A percentile compares a stretch with the other conserved stretches of the same genome.
phyloP scores from a whole-genome alignment of 2,329 filamentous ascomycete genomes.

The Rutstroemia sydowiana region DNA sequence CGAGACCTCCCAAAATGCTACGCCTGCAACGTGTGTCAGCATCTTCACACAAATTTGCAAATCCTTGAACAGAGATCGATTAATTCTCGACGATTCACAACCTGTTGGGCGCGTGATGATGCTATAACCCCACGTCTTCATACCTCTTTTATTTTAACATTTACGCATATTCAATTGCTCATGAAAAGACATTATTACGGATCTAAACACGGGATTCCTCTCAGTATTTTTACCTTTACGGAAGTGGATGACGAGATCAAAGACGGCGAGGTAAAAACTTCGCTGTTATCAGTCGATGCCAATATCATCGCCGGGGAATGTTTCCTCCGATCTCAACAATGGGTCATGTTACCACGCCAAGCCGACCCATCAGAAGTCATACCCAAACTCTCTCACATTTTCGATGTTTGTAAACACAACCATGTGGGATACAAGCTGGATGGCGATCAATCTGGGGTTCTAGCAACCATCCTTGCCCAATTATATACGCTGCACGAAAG shows the following conservation, averaged over 20 bases:
- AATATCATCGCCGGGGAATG: background rate
- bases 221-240: background rate
- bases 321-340: conserved; percentile 17
- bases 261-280: background rate
- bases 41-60: background rate
- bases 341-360: conserved; percentile 14
- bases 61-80: background rate
- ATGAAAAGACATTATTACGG: background rate
- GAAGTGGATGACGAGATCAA: background rate
- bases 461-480: conserved; percentile 9
- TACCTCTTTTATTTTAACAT: background rate
- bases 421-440: background rate
- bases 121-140: background rate
- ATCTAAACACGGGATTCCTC: conserved; percentile 1
- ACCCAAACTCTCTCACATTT: background rate
- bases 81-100: background rate
- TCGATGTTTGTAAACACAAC: conserved; percentile 14
- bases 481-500: conserved; percentile 9
- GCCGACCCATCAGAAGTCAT: conserved; percentile 8
- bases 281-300: conserved; percentile 1
- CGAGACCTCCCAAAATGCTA: conserved; percentile 5
- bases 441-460: background rate
- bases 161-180: background rate
- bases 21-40: background rate
- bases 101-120: background rate